Evolutionary conservation across 208 protist genomes (phyloP).

Genomic region (Leishmania mexicana): DNA sequence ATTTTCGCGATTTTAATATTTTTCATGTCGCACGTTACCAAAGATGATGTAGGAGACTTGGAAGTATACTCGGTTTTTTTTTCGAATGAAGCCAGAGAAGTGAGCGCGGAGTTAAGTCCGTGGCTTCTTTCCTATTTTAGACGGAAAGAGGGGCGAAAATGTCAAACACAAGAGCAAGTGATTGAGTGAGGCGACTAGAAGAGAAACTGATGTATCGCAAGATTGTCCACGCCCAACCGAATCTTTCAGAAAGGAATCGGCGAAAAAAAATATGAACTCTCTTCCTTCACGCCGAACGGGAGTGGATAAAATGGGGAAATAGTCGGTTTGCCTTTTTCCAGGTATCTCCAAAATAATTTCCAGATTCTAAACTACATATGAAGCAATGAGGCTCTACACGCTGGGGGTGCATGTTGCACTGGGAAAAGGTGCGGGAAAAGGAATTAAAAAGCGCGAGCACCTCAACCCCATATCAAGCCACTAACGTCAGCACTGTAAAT

Average conservation of each 20-base stretch:
- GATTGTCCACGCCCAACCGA: background rate
- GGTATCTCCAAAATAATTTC: background rate
- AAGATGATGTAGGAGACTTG: constrained; percentile 11
- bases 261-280: background rate
- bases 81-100: background rate
- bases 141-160: background rate
- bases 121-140: background rate
- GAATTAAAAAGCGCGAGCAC: background rate
- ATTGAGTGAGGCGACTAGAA: background rate
- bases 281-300: background rate
- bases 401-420: background rate
- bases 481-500: background rate
- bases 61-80: constrained; percentile 9
- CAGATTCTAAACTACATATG: background rate
- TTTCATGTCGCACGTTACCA: constrained; percentile 21
- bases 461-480: background rate
- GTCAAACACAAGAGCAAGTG: background rate
- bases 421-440: background rate
- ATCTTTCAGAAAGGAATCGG: background rate
- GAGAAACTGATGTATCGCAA: background rate
- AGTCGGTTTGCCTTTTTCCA: background rate
- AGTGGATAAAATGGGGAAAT: background rate
- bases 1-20: constrained; percentile 36
- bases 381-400: background rate
- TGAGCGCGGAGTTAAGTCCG: background rate